Conservation (phyloP, 345 rosid species). For the Diplotaxis tenuifolia region DNA sequence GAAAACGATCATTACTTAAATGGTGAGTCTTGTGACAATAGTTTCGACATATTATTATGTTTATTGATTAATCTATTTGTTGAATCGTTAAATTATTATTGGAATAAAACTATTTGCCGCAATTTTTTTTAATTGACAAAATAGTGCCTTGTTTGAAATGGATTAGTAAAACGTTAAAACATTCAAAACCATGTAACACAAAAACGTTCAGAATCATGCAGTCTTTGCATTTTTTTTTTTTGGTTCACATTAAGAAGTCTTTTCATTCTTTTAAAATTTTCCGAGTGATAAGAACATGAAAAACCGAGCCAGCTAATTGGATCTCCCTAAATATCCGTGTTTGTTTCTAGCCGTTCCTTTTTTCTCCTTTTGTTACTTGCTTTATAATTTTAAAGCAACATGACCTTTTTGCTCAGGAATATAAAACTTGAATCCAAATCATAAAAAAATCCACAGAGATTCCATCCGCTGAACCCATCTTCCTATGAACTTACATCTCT, state of each 20-base stretch:
- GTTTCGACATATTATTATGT: neutral
- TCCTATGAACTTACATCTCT: neutral
- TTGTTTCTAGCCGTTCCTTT: conserved; percentile 37
- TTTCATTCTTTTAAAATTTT: neutral
- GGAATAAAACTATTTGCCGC: neutral
- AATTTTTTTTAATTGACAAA: neutral
- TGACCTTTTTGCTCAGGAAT: neutral
- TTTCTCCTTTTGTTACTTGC: conserved; percentile 24
- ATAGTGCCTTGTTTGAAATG: no score
- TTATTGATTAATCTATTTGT: neutral
- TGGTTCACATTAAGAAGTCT: no score
- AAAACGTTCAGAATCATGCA: neutral
- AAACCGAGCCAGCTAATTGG: conserved; percentile 37
- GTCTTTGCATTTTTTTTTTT: no score
- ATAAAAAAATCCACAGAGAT: neutral
- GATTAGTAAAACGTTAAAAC: no score
- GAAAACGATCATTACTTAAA: neutral
- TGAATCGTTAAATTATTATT: neutral
- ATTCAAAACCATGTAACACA: neutral
- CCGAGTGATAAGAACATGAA: conserved; percentile 25
- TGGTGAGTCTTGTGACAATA: neutral
- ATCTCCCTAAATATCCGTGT: conserved; percentile 44
- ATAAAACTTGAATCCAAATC: neutral
- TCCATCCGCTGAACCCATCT: neutral
- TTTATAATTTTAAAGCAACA: conserved; percentile 5